phyloP scores from a whole-genome alignment of 345 rosid genomes.

The Rhizophora mangle region DNA sequence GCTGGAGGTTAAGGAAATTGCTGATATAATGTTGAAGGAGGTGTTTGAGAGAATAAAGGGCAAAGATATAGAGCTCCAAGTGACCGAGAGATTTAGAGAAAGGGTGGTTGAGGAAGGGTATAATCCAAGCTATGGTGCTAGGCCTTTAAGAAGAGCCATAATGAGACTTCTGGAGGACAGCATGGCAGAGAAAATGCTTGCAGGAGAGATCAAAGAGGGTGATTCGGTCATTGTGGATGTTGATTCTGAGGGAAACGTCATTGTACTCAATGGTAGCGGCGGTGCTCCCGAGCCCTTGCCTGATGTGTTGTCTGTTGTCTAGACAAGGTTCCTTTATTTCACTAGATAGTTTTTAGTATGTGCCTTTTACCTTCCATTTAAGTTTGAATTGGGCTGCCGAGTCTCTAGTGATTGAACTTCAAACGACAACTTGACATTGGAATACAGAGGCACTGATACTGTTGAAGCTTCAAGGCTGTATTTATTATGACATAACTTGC shows the following conservation, averaged over 20 bases:
- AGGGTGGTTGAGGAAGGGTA: constrained; percentile 95
- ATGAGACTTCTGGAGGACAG: constrained; percentile 95
- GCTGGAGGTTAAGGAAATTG: constrained; percentile 87
- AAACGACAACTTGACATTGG: constrained; percentile 21
- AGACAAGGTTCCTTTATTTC: constrained; percentile 16
- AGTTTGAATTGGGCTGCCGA: constrained; percentile 22
- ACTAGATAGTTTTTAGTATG: constrained; percentile 13
- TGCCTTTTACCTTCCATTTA: constrained; percentile 26
- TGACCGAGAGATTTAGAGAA: constrained; percentile 85
- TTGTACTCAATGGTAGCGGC: constrained; percentile 75
- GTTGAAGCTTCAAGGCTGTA: constrained; percentile 22
- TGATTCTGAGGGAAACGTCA: constrained; percentile 72
- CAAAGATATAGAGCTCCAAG: constrained; percentile 91
- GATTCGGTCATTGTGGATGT: constrained; percentile 92
- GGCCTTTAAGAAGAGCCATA: constrained; percentile 93
- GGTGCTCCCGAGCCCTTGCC: constrained; percentile 62
- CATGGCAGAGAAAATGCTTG: constrained; percentile 99
- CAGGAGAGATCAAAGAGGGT: constrained; percentile 89
- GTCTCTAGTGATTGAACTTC: constrained; percentile 25
- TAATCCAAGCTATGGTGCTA: constrained; percentile 94
- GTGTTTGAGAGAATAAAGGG: constrained; percentile 68
- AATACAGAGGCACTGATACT: constrained; percentile 8
- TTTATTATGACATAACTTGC: not conserved
- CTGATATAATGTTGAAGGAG: constrained; percentile 93
- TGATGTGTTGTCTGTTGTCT: constrained; percentile 48